Base-by-base conservation (phyloP, 2,329 filamentous ascomycete species). In the Colletotrichum sp. region DNA sequence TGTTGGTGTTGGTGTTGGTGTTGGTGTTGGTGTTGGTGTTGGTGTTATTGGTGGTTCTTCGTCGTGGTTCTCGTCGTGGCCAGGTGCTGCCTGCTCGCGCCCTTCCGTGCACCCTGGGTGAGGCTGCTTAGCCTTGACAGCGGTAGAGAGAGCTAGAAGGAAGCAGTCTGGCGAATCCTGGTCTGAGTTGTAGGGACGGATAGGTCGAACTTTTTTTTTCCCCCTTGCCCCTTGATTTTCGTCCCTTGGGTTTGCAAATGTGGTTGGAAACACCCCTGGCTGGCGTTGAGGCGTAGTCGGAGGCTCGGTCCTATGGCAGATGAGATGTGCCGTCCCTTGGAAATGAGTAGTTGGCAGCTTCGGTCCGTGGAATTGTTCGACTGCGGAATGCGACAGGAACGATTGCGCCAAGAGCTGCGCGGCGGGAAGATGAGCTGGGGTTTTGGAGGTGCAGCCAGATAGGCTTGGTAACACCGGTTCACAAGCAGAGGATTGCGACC, bases 21-120 rank as follows among this genome's bases (percentile, higher is more conserved):
- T n/a, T n/a, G n/a, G n/a, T 24, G 36, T 27, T 62, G 27, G 38
- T 34, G 57, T 24, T 68, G 24, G 31, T 57, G 65, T 24, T 63
- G 15, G 16, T 27, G 57, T 54, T 43, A 31, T 18, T 24, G 18
- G 18, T 21, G 43, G 29, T 59, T 24, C 51, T 24, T 29, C 21
- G 27, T 57, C 21, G 54, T 18, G 16, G 4, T 57, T 27, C 27
- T 29, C 18, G 54, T 69, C 38, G 69, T 31, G 47, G 58, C 66
- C 51, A 38, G 71, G 62, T 71, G 62, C 62, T 70, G 71, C 55
- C 72, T 73, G 68, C 34, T 66, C 27, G 24, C 15, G 31, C 34
- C n/a, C 38, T 51, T 63, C 38, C 55, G 62, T 66, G 57, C 68
- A 21, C 21, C 31, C 69, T 74, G 68, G 72, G 68, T 67, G 68